Evolutionary conservation across 257 asterid species (phyloP).

Genomic region (Verbena officinalis): DNA sequence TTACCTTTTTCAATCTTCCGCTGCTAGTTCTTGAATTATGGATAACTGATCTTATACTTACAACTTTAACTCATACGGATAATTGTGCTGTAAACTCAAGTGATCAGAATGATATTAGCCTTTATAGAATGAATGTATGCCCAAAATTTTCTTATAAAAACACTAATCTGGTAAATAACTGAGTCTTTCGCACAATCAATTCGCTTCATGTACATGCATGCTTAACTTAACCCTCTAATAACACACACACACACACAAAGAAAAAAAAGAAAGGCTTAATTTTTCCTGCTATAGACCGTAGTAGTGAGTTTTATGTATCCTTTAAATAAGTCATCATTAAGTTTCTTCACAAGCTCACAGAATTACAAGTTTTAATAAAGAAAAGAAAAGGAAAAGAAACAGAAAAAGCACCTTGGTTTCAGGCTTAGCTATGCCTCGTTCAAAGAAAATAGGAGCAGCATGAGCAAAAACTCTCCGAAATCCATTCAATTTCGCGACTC

Average conservation of each 20-base stretch:
- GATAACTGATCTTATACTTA: background rate
- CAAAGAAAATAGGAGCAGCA: constrained; percentile 89
- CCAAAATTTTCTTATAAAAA: constrained; percentile 1
- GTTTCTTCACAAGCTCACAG: too few relatives aligned
- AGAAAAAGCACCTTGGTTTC: constrained; percentile 74
- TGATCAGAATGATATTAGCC: background rate
- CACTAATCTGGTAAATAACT: constrained; percentile 16
- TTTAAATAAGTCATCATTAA: too few relatives aligned
- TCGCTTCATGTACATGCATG: constrained; percentile 13
- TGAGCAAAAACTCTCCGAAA: constrained; percentile 95
- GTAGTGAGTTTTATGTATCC: too few relatives aligned
- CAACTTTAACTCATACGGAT: background rate
- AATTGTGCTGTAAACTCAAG: background rate
- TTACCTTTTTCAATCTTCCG: background rate
- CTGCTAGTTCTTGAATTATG: constrained; percentile 4
- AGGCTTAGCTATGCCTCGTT: constrained; percentile 82
- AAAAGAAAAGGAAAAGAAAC: background rate
- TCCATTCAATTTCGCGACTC: constrained; percentile 78
- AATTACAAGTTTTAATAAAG: too few relatives aligned
- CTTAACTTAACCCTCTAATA: constrained; percentile 20
- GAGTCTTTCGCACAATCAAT: background rate
- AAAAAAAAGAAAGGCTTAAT: background rate
- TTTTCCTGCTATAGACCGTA: too few relatives aligned
- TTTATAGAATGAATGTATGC: background rate
- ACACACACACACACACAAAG: too few relatives aligned